Percentiles rank a stretch among this genome's conserved stretches.
Conservation (phyloP, 1,139 yeast genomes). For the Suhomyces panamericanus region DNA sequence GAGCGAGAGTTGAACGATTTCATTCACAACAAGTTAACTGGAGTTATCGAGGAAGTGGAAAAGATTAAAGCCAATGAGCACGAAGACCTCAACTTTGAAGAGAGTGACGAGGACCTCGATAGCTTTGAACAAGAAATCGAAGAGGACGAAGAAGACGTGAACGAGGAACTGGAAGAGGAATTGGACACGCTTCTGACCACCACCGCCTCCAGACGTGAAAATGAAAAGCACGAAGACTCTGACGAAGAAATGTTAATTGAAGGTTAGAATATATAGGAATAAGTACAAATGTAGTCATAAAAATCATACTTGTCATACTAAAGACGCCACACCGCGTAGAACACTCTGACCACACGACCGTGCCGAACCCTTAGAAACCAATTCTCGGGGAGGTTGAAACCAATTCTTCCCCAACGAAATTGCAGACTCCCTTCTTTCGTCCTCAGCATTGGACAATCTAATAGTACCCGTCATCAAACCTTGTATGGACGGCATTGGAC, state of each 20-base stretch:
- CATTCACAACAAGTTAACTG: constrained; percentile 31
- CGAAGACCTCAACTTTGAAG: constrained; percentile 15
- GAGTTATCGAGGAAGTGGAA: constrained; percentile 20
- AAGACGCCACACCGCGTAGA: too few relatives aligned
- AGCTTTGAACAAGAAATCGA: constrained; percentile 15
- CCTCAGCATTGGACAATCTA: too few relatives aligned
- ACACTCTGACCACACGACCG: too few relatives aligned
- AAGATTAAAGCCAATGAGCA: constrained; percentile 13
- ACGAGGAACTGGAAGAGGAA: constrained; percentile 12
- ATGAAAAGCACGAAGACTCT: constrained; percentile 12
- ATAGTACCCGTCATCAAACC: too few relatives aligned
- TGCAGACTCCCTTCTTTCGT: too few relatives aligned
- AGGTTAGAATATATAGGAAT: constrained; percentile 10
- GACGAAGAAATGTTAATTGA: constrained; percentile 18
- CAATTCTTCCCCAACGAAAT: too few relatives aligned
- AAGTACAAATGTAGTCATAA: constrained; percentile 5
- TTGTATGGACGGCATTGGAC: neutral
- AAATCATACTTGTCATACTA: neutral
- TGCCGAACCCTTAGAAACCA: too few relatives aligned
- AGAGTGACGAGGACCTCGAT: constrained; percentile 14
- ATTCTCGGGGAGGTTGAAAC: too few relatives aligned
- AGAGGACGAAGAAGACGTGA: constrained; percentile 14
- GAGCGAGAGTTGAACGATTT: constrained; percentile 42
- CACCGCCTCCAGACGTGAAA: constrained; percentile 6
- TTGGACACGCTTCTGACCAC: constrained; percentile 1